Evolutionary conservation across 768 basidiomycete species (phyloP).

Genomic region (Hemileccinum impolitum): DNA sequence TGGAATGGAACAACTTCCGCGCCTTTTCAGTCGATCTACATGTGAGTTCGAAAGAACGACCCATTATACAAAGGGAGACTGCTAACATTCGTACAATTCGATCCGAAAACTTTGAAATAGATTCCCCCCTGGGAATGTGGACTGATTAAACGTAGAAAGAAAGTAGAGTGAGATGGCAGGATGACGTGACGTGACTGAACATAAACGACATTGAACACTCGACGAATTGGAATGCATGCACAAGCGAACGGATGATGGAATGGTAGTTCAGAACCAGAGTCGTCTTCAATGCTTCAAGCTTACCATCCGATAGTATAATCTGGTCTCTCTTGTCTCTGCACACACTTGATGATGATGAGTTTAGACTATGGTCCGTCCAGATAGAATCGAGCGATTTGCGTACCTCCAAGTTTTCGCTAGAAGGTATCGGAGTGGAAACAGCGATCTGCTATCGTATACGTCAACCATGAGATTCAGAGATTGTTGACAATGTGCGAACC

Average conservation of each 20-base stretch:
- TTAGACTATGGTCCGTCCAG: not conserved
- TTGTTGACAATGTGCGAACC: constrained; percentile 5
- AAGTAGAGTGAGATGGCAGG: not conserved
- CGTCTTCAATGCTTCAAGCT: not conserved
- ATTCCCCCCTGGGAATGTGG: too few species aligned
- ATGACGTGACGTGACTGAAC: not conserved
- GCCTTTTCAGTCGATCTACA: not conserved
- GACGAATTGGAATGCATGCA: not conserved
- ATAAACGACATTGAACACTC: not conserved
- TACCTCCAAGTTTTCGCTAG: constrained; percentile 7
- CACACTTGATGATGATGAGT: not conserved
- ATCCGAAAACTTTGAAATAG: too few species aligned
- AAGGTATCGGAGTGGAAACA: not conserved
- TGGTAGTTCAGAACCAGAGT: not conserved
- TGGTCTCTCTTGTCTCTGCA: constrained; percentile 1
- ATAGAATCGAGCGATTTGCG: not conserved
- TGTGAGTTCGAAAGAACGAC: constrained; percentile 2
- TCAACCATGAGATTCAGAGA: not conserved
- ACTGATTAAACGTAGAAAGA: not conserved
- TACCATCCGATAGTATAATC: constrained; percentile 11
- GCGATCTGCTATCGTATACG: not conserved
- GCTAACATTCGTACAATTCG: too few species aligned
- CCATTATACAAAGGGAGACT: not conserved
- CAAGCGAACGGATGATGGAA: not conserved
- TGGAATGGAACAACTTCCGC: too few species aligned